Evolutionary conservation across 2,329 filamentous ascomycete species (phyloP).

Genomic region (Aaosphaeria pasadenensis): DNA sequence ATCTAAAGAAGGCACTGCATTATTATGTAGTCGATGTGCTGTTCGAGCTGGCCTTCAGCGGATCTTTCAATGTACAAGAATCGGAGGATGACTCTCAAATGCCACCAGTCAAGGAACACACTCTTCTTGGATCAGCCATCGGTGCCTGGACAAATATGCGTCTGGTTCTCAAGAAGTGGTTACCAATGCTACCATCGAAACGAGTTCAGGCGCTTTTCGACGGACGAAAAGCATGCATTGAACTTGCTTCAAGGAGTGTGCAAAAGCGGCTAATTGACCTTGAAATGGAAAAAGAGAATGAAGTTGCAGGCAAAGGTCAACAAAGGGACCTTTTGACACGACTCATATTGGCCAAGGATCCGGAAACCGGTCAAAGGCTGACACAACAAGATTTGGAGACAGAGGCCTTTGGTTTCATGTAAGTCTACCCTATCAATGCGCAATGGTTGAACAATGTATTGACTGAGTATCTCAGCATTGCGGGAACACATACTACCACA

Average conservation of each 20-base stretch:
- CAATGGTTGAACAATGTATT: too few relatives aligned
- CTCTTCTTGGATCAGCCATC: background rate
- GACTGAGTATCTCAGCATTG: constrained; percentile 12
- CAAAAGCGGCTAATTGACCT: background rate
- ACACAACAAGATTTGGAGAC: constrained; percentile 29
- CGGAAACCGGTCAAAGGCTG: constrained; percentile 33
- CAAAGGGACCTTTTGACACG: constrained; percentile 35
- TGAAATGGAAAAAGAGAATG: background rate
- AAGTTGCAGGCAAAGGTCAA: constrained; percentile 2
- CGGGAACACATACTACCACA: constrained; percentile 33
- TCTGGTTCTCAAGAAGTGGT: background rate
- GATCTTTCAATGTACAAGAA: constrained; percentile 21
- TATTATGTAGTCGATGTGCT: constrained; percentile 24
- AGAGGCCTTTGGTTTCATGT: constrained; percentile 38
- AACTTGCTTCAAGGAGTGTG: background rate
- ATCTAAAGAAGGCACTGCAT: constrained; percentile 29
- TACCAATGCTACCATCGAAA: background rate
- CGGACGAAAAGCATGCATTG: background rate
- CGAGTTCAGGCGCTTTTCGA: background rate
- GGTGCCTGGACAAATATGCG: background rate
- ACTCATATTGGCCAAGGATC: constrained; percentile 35
- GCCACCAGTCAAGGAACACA: background rate
- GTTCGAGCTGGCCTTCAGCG: constrained; percentile 30
- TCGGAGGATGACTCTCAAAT: background rate
- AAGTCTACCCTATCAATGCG: too few relatives aligned